These are phyloP conservation scores for Mycocentrospora acerina DNA, from an alignment of 2,329 filamentous ascomycete genomes.

Conservation along the genomic window DNA sequence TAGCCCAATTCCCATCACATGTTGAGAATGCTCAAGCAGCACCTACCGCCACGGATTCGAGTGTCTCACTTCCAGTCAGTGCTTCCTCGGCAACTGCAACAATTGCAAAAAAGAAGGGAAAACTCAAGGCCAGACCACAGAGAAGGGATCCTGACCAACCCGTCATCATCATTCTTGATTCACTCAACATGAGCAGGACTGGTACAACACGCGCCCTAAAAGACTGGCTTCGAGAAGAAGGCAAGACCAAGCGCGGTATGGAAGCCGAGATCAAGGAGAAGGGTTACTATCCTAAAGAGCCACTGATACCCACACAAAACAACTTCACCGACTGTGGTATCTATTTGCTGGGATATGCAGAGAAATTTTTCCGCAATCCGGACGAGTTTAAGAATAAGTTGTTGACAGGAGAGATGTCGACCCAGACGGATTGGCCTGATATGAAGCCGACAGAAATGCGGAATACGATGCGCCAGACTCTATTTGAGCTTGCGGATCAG, in stretches of 20 bases:
- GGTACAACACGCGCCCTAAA: slow-evolving; percentile 68
- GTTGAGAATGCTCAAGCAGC: neutral
- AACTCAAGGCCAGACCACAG: slow-evolving; percentile 14
- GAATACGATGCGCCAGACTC: slow-evolving; percentile 62
- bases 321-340: slow-evolving; percentile 91
- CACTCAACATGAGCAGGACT: slow-evolving; percentile 63
- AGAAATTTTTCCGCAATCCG: slow-evolving; percentile 77
- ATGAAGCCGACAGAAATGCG: slow-evolving; percentile 62
- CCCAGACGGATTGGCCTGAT: slow-evolving; percentile 56
- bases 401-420: slow-evolving; percentile 64
- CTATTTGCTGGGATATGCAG: slow-evolving; percentile 80
- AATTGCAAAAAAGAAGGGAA: slow-evolving; percentile 23
- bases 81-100: slow-evolving; percentile 10
- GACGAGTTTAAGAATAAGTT: slow-evolving; percentile 68
- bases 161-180: slow-evolving; percentile 84
- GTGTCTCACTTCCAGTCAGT: slow-evolving; percentile 8
- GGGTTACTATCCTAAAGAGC: slow-evolving; percentile 66
- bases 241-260: slow-evolving; percentile 60
- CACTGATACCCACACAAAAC: slow-evolving; percentile 71
- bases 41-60: slow-evolving; percentile 7
- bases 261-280: slow-evolving; percentile 48
- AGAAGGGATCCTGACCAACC: slow-evolving; percentile 49
- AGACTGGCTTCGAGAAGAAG: slow-evolving; percentile 75
- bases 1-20: too few species aligned
- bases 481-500: slow-evolving; percentile 64